phyloP scores from a whole-genome alignment of 2,329 filamentous ascomycete genomes.

The Zarea fungicola region DNA sequence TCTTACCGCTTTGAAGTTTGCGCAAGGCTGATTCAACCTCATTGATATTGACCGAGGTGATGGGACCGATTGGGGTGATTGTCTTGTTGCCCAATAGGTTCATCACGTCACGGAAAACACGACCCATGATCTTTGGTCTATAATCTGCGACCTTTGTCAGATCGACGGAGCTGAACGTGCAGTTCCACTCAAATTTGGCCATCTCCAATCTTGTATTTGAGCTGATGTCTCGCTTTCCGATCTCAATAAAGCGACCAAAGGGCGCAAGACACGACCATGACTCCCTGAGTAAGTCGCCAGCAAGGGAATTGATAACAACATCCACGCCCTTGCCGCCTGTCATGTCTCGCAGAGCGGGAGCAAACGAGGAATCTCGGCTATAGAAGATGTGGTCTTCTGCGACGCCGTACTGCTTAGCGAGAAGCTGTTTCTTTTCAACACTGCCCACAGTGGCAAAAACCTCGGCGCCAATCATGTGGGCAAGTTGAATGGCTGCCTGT shows the following conservation, averaged over 20 bases:
- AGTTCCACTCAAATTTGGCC: constrained; percentile 42
- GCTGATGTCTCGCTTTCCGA: constrained; percentile 35
- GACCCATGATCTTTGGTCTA: constrained; percentile 35
- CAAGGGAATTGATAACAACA: constrained; percentile 54
- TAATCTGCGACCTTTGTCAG: constrained; percentile 38
- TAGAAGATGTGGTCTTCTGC: constrained; percentile 27
- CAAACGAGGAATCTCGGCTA: constrained; percentile 22
- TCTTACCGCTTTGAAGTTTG: constrained; percentile 29
- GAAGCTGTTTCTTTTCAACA: constrained; percentile 32
- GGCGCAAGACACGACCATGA: constrained; percentile 39
- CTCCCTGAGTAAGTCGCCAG: constrained; percentile 36
- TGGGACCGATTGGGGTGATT: constrained; percentile 31
- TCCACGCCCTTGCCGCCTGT: constrained; percentile 56
- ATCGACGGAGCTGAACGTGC: constrained; percentile 42
- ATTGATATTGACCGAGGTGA: constrained; percentile 31
- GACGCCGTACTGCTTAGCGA: constrained; percentile 34
- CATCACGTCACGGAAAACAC: constrained; percentile 33
- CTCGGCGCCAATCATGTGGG: constrained; percentile 32
- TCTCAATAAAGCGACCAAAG: constrained; percentile 43
- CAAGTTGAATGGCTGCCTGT: constrained; percentile 34
- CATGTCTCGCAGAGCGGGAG: constrained; percentile 17
- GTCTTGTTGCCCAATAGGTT: constrained; percentile 28
- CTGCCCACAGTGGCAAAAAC: constrained; percentile 39
- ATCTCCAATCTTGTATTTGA: constrained; percentile 42
- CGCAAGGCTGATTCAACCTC: constrained; percentile 35